These are phyloP conservation scores for Sporothrix globosa DNA, from an alignment of 2,329 filamentous ascomycete genomes.

Conservation along the genomic window DNA sequence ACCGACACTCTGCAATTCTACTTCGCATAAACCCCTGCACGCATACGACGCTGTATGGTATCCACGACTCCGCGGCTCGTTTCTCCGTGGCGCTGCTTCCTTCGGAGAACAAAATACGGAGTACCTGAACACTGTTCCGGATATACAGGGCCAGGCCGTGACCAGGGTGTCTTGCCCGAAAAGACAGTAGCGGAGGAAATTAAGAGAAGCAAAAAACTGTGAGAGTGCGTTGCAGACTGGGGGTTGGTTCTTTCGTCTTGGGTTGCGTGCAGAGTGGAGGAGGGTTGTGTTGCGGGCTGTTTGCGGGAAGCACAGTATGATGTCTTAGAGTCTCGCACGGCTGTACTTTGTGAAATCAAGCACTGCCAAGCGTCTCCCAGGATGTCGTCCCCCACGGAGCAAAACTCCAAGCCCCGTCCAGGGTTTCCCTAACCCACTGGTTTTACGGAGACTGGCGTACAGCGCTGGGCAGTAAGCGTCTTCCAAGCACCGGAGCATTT, in stretches of 20 bases:
- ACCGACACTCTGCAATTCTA: not conserved
- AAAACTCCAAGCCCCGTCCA: not conserved
- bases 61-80: not conserved
- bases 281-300: not conserved
- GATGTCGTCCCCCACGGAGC: not conserved
- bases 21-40: conserved; percentile 11
- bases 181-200: not conserved
- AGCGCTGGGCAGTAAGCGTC: not conserved
- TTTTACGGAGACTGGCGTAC: no score
- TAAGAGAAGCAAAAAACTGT: not conserved
- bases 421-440: no score
- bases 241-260: not conserved
- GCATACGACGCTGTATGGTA: not conserved
- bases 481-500: not conserved
- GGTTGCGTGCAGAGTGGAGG: conserved; percentile 2
- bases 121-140: not conserved
- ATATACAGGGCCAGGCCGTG: conserved; percentile 1
- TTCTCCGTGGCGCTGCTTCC: conserved; percentile 3
- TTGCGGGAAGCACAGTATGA: conserved; percentile 26
- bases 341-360: conserved; percentile 21
- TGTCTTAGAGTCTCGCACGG: not conserved
- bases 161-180: conserved; percentile 13
- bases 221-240: not conserved
- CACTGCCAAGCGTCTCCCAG: not conserved
- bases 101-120: no score